These are phyloP conservation scores for Aspergillus transmontanensis DNA, from an alignment of 2,329 filamentous ascomycete genomes.

Conservation along the genomic window DNA sequence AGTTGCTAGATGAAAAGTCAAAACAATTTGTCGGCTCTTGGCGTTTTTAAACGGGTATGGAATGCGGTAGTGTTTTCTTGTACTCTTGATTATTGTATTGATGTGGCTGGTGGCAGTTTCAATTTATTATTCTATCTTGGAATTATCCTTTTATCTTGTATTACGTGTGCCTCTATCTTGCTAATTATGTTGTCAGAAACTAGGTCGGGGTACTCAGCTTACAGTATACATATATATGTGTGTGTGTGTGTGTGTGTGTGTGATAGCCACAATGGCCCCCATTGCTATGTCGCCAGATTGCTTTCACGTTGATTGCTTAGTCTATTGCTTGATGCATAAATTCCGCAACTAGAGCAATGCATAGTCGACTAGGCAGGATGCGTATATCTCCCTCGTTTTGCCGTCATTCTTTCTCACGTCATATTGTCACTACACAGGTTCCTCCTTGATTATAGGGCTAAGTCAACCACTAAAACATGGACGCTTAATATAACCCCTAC, in stretches of 20 bases:
- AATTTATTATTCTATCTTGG: background rate
- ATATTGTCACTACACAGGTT: background rate
- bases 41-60: background rate
- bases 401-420: background rate
- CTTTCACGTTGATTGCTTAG: background rate
- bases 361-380: background rate
- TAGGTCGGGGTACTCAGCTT: background rate
- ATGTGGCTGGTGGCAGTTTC: background rate
- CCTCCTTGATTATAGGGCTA: background rate
- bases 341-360: background rate
- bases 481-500: background rate
- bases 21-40: constrained; percentile 5
- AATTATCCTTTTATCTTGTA: background rate
- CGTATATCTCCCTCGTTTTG: background rate
- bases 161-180: background rate
- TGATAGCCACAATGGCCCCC: background rate
- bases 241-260: background rate
- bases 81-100: background rate
- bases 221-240: background rate
- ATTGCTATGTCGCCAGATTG: background rate
- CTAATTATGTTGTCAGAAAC: background rate
- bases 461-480: background rate
- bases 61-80: background rate
- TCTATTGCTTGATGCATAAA: background rate
- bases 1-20: constrained; percentile 11